Percentiles rank a stretch among this genome's conserved stretches.
Conservation (phyloP, 2,329 filamentous ascomycete genomes). For the Lachnellula willkommii region DNA sequence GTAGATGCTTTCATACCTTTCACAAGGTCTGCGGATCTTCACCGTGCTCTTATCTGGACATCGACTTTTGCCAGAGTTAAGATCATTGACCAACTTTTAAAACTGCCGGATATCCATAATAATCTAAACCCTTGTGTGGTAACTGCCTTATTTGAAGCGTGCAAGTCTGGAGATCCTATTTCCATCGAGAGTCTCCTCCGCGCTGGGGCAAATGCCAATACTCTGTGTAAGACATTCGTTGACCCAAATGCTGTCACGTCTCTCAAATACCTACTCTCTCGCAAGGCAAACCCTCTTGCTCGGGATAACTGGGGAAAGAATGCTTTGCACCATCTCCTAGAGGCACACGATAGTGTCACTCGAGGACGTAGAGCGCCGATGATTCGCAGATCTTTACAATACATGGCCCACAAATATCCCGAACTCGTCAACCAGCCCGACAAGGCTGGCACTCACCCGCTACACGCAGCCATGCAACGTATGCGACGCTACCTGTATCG, state of each 20-base stretch:
- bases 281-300: constrained; percentile 10
- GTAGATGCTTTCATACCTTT: constrained; percentile 4
- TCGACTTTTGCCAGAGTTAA: neutral
- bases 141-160: too few species aligned
- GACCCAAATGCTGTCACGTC: neutral
- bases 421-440: constrained; percentile 9
- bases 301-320: constrained; percentile 16
- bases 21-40: constrained; percentile 20
- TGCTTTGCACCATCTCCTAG: constrained; percentile 19
- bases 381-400: neutral
- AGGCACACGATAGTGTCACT: constrained; percentile 1
- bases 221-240: too few species aligned
- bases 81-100: neutral
- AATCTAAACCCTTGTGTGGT: too few species aligned
- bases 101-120: neutral
- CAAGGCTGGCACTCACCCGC: constrained; percentile 9
- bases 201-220: too few species aligned
- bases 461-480: constrained; percentile 1
- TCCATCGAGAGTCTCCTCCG: too few species aligned
- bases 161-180: too few species aligned
- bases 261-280: constrained; percentile 9
- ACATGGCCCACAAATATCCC: neutral
- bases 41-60: constrained; percentile 6
- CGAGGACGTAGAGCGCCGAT: too few species aligned
- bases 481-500: neutral